Base-by-base conservation (phyloP, 2,329 filamentous ascomycete genomes). In the Colletotrichum gloeosporioides region DNA sequence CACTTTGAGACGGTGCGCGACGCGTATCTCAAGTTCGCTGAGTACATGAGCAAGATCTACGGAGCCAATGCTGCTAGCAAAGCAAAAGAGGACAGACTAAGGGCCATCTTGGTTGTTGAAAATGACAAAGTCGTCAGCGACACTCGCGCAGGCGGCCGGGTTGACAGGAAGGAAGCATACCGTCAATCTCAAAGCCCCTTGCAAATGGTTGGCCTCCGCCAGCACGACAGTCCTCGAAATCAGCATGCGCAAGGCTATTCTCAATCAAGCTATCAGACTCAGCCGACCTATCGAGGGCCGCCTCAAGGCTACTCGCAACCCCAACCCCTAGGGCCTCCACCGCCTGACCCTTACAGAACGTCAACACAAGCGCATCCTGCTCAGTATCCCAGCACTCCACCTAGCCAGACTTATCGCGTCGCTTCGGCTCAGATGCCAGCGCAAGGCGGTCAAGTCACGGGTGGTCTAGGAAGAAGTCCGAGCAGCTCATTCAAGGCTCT, bases 121-220 rank as follows among this genome's bases (percentile, higher is more conserved):
- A 49, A 22, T 22, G 44, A 49, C n/a, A 22, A 49, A 1, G 44
- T 49, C n/a, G 6, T 49, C n/a, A 13, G 44, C n/a, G 44, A 49
- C 1, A 49, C 44, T 0, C 44, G 44, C n/a, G 44, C n/a, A 13
- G 44, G 44, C 44, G 44, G 44, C 10, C n/a, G n/a, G 1, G 10
- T 49, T 0, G n/a, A 49, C 0, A 49, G n/a, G 44, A 49, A 49
- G 44, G 44, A 49, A 13, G 44, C 44, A 0, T 13, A 13, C n/a
- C n/a, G 44, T 13, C 44, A 49, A 8, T 49, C 44, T 8, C 44
- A 49, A 8, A 49, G 10, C n/a, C n/a, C n/a, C 2, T 49, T 49
- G 0, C 44, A 22, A 4, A 8, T 3, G n/a, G 10, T 2, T 0
- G 44, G n/a, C 3, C 44, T 0, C 10, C 44, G 0, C 44, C 44